These are phyloP conservation scores for Cladosporium sp. DNA, from an alignment of 2,329 filamentous ascomycete species.

Conservation along the genomic window DNA sequence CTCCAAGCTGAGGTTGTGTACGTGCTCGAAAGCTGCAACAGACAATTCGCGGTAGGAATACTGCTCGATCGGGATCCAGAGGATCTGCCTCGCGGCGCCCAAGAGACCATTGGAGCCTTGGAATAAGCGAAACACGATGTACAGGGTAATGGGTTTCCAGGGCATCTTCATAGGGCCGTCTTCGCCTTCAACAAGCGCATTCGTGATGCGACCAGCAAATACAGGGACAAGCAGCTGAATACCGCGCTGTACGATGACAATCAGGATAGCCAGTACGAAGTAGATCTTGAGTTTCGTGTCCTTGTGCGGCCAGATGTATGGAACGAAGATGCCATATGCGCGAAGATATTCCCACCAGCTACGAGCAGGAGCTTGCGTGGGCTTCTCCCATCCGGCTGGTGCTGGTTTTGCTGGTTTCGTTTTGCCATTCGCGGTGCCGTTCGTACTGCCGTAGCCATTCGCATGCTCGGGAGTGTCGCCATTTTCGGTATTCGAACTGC, in stretches of 20 bases:
- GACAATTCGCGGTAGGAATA: slow-evolving; percentile 95
- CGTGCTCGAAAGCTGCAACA: slow-evolving; percentile 94
- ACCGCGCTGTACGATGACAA: slow-evolving; percentile 76
- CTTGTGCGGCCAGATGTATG: slow-evolving; percentile 93
- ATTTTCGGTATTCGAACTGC: slow-evolving; percentile 47
- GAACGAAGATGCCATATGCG: slow-evolving; percentile 91
- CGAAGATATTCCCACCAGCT: slow-evolving; percentile 96
- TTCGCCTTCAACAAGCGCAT: slow-evolving; percentile 61
- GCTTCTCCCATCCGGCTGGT: slow-evolving; percentile 82
- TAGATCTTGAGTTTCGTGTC: slow-evolving; percentile 72
- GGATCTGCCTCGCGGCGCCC: slow-evolving; percentile 74
- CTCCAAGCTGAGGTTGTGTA: slow-evolving; percentile 90
- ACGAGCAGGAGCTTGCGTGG: slow-evolving; percentile 78
- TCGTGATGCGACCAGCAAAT: slow-evolving; percentile 78
- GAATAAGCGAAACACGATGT: slow-evolving; percentile 75
- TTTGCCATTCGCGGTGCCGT: slow-evolving; percentile 45
- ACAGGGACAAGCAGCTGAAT: slow-evolving; percentile 85
- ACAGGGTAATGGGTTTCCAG: slow-evolving; percentile 72
- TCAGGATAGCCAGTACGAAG: slow-evolving; percentile 76
- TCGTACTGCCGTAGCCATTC: slow-evolving; percentile 53
- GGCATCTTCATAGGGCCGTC: slow-evolving; percentile 59
- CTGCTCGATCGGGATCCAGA: slow-evolving; percentile 97
- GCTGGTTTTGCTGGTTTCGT: slow-evolving; percentile 51
- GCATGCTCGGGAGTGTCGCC: slow-evolving; percentile 42
- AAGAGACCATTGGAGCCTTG: slow-evolving; percentile 88